A percentile compares a stretch with the other conserved stretches of the same genome.
Conservation (phyloP, 352 stramenopile species). For the Blastocystis sp. region DNA sequence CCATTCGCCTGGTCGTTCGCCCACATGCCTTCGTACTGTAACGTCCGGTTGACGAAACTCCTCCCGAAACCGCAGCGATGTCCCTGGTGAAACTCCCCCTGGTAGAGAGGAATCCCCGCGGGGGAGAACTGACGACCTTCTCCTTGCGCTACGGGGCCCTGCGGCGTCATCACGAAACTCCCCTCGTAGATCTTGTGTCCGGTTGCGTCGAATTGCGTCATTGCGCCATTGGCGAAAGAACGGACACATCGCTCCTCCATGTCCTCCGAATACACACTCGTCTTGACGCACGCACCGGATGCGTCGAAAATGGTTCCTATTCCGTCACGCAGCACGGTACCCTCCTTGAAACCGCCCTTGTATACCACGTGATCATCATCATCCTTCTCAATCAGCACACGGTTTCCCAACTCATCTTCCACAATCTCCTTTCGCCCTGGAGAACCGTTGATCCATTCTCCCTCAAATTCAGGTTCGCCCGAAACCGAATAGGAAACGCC, state of each 20-base stretch:
- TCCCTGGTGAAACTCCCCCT: not conserved
- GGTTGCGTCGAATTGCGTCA: not conserved
- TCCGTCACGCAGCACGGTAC: slow-evolving; percentile 6
- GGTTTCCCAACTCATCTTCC: slow-evolving; percentile 17
- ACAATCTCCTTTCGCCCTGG: not conserved
- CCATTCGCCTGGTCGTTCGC: slow-evolving; percentile 38
- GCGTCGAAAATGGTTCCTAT: not conserved
- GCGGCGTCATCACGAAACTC: not conserved
- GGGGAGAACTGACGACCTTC: not conserved
- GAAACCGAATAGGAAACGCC: not conserved
- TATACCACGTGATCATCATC: not conserved
- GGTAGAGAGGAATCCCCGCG: not conserved
- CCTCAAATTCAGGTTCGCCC: not conserved
- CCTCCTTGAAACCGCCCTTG: slow-evolving; percentile 20
- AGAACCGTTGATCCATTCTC: slow-evolving; percentile 6
- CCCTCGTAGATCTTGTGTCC: slow-evolving; percentile 30
- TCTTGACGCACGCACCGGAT: not conserved
- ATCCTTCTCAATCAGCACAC: slow-evolving; percentile 2
- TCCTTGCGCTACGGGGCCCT: not conserved
- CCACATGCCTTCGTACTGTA: slow-evolving; percentile 16
- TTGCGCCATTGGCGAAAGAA: not conserved
- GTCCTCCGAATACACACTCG: slow-evolving; percentile 11
- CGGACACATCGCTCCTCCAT: not conserved
- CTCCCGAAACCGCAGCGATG: not conserved
- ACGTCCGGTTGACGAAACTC: slow-evolving; percentile 7